These are phyloP conservation scores for Phytophthora cryptogea DNA, from an alignment of 352 stramenopile genomes.

Conservation along the genomic window DNA sequence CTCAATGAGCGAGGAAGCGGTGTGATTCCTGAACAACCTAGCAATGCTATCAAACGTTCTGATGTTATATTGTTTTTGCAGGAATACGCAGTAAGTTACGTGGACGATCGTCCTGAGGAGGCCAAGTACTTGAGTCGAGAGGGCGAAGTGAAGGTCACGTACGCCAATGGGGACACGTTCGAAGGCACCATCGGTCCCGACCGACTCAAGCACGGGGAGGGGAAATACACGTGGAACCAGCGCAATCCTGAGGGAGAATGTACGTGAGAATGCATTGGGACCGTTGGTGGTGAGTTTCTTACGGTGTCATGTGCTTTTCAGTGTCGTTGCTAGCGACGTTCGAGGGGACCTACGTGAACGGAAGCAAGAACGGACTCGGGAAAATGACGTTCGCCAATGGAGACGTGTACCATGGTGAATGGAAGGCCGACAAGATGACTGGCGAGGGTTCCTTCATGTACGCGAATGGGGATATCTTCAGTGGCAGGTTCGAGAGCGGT, in stretches of 20 bases:
- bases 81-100: conserved; percentile 85
- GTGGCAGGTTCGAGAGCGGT: conserved; percentile 75
- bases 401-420: conserved; percentile 91
- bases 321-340: conserved; percentile 79
- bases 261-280: conserved; percentile 14
- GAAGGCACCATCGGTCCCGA: conserved; percentile 85
- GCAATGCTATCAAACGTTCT: background rate
- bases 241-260: conserved; percentile 69
- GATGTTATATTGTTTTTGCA: conserved; percentile 14
- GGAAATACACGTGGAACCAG: conserved; percentile 90
- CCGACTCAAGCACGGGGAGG: conserved; percentile 82
- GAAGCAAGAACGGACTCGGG: conserved; percentile 84
- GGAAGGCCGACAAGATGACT: conserved; percentile 83
- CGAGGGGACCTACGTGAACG: conserved; percentile 88
- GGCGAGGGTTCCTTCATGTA: conserved; percentile 93
- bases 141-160: conserved; percentile 88
- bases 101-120: conserved; percentile 88
- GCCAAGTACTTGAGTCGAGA: conserved; percentile 84
- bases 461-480: conserved; percentile 92
- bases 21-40: conserved; percentile 14
- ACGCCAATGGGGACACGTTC: conserved; percentile 91
- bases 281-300: background rate
- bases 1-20: conserved; percentile 57
- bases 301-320: conserved; percentile 18
- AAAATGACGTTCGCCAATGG: conserved; percentile 93